Evolutionary conservation across 768 basidiomycete species (phyloP), one percentile per base, ranked within the genome.

Genomic region (Amanita exitialis): DNA sequence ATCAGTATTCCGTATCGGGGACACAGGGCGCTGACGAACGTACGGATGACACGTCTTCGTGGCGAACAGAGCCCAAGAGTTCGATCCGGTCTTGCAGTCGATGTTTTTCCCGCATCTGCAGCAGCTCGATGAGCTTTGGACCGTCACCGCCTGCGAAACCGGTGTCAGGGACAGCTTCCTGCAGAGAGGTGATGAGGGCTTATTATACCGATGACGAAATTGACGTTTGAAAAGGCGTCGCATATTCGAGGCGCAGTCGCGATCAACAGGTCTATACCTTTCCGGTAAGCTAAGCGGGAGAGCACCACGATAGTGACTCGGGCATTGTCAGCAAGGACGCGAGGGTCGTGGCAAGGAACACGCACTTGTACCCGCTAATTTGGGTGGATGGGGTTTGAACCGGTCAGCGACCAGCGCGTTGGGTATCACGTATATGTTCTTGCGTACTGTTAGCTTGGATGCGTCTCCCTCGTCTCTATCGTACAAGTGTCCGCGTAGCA

Each of bases 41-140:
- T 55, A 90, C 93, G 12, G 80, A 76, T 47, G 80, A 78, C n/a
- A 95, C 96, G 53, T 95, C 86, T 25, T 77, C 78, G 54, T 86
- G 90, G 9, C 75, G 73, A 2, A 98, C 78, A 7, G 86, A 71
- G 0, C 96, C 95, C 0, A 98, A 74, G 0, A 98, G 74, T 55
- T 87, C 81, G n/a, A 99, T 90, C 7, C 90, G 79, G 59, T 96
- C 94, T 64, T 95, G 92, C 1, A 98, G 74, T 16, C 81, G 72
- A 60, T 95, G 70, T 51, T 87, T 90, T 67, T 99, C 95, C 5
- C 94, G 77, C 84, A 95, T 95, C 70, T 97, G 96, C 12, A 96
- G 77, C 5, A 99, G 69, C 55, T 98, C 92, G 32, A 94, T 86
- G 56, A 95, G 76, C 63, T 98, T 97, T 0, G 96, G 95, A 0